These are phyloP conservation scores for Venturia nashicola DNA, from an alignment of 2,329 filamentous ascomycete species.

Conservation along the genomic window DNA sequence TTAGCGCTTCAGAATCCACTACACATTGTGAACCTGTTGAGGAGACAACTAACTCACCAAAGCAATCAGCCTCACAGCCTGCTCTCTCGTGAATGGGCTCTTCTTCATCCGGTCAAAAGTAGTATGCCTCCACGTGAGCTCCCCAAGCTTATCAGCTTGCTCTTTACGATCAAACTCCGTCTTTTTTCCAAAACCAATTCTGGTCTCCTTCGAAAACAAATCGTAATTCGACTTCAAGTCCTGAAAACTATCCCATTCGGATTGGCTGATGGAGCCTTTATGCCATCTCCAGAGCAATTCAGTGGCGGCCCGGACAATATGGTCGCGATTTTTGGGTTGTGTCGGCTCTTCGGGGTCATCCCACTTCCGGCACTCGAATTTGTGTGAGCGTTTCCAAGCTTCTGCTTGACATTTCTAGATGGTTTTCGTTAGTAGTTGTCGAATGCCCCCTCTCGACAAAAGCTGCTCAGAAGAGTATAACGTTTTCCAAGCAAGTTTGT, in stretches of 20 bases:
- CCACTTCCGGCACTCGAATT: slow-evolving; percentile 45
- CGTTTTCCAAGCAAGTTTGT: background rate
- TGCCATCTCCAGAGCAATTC: slow-evolving; percentile 37
- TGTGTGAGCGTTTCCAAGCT: slow-evolving; percentile 48
- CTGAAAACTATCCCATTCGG: slow-evolving; percentile 31
- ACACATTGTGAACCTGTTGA: no score
- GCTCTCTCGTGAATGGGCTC: background rate
- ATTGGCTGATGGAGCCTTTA: slow-evolving; percentile 23
- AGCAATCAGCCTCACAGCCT: background rate
- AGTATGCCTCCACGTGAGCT: background rate
- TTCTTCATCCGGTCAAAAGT: slow-evolving; percentile 2
- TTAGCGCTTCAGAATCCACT: no score
- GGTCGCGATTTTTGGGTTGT: slow-evolving; percentile 31
- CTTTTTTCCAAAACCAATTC: background rate
- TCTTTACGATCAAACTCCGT: background rate
- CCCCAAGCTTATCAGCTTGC: background rate
- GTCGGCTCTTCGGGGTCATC: slow-evolving; percentile 27
- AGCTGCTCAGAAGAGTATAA: background rate
- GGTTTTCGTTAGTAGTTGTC: background rate
- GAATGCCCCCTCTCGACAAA: background rate
- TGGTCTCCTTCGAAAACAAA: background rate
- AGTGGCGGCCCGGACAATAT: slow-evolving; percentile 44
- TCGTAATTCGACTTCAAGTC: slow-evolving; percentile 37
- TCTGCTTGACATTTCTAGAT: slow-evolving; percentile 44
- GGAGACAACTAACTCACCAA: background rate